phyloP scores from a whole-genome alignment of 495 filamentous ascomycete species.

The Hypoxylon lienhwacheense region DNA sequence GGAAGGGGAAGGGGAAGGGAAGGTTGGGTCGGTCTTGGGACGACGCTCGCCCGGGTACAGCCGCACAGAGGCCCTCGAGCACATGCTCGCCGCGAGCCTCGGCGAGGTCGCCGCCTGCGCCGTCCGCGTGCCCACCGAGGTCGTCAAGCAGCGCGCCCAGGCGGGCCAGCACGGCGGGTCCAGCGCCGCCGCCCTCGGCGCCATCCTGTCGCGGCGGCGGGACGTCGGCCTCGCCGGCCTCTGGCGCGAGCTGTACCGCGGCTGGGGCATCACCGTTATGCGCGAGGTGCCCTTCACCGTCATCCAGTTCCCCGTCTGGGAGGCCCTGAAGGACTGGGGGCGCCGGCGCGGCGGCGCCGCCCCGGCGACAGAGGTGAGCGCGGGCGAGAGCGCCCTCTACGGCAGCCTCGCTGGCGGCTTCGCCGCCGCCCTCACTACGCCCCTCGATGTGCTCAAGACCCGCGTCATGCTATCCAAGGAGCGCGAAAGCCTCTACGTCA shows the following conservation, averaged over 20 bases:
- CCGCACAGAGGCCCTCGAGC: too few relatives aligned
- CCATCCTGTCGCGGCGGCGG: constrained; percentile 62
- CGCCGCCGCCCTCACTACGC: constrained; percentile 87
- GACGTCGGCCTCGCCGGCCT: constrained; percentile 58
- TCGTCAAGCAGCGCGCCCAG: constrained; percentile 95
- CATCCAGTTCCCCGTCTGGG: constrained; percentile 97
- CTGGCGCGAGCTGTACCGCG: constrained; percentile 83
- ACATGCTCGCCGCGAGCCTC: constrained; percentile 84
- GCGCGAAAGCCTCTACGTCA: constrained; percentile 56
- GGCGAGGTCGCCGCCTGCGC: constrained; percentile 94
- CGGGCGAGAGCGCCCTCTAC: constrained; percentile 80
- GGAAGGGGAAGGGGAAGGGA: too few relatives aligned
- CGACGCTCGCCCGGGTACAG: too few relatives aligned
- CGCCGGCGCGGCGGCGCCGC: constrained; percentile 31
- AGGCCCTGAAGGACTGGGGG: constrained; percentile 72
- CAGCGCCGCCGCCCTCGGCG: constrained; percentile 62
- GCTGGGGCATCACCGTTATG: constrained; percentile 87
- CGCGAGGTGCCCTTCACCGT: constrained; percentile 97
- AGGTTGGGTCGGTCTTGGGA: constrained; percentile 24
- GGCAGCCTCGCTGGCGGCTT: constrained; percentile 82
- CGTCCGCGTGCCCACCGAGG: constrained; percentile 91
- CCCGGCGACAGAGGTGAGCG: constrained; percentile 55
- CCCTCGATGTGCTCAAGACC: constrained; percentile 95
- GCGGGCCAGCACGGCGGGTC: constrained; percentile 67
- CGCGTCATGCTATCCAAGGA: constrained; percentile 82